phyloP scores from a whole-genome alignment of 805 yeast genomes.

The Ogataea degrootiae region DNA sequence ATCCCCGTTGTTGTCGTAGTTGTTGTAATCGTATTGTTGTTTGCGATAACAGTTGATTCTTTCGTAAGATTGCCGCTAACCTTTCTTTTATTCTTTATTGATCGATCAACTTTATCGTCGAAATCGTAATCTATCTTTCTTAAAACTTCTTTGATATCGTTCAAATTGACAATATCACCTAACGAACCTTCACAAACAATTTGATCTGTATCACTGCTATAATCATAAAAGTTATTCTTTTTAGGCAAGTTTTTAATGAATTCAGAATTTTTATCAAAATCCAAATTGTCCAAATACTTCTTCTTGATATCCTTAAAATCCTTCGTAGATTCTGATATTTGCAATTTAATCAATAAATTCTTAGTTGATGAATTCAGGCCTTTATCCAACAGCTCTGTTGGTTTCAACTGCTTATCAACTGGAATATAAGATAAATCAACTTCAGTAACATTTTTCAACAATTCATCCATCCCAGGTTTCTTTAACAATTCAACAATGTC shows the following conservation, averaged over 20 bases:
- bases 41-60: no score
- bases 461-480: constrained; percentile 29
- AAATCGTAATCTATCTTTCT: constrained; percentile 7
- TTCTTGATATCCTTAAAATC: constrained; percentile 27
- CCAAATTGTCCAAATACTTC: constrained; percentile 13
- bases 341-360: constrained; percentile 25
- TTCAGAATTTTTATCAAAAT: constrained; percentile 8
- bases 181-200: constrained; percentile 17
- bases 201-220: constrained; percentile 5
- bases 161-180: constrained; percentile 11
- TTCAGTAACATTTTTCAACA: constrained; percentile 16
- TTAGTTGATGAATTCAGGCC: constrained; percentile 18
- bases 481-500: constrained; percentile 52
- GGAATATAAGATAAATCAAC: constrained; percentile 12
- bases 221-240: constrained; percentile 6
- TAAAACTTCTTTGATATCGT: constrained; percentile 20
- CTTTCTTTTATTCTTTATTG: background rate
- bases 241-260: constrained; percentile 11
- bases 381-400: constrained; percentile 26
- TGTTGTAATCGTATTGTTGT: no score
- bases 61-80: no score
- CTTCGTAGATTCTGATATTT: constrained; percentile 23
- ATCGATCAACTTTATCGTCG: background rate
- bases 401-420: constrained; percentile 12
- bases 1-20: no score